These are phyloP conservation scores for Hylodesmum podocarpum DNA, from an alignment of 306 rosid species.

Conservation along the genomic window DNA sequence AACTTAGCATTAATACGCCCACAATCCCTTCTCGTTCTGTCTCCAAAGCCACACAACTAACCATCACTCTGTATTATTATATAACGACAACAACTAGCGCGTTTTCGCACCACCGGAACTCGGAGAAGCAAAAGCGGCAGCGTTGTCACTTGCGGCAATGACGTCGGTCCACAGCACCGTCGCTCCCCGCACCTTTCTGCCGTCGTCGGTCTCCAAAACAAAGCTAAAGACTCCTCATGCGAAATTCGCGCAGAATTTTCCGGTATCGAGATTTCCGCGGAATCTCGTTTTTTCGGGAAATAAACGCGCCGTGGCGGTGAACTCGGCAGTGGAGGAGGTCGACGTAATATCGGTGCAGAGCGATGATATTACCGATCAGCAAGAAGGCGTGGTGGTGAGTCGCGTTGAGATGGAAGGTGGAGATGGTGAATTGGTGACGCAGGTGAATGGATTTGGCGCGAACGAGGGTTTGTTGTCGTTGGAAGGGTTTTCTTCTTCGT, in stretches of 20 bases:
- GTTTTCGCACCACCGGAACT: background rate
- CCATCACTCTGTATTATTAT: too few species aligned
- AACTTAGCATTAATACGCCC: background rate
- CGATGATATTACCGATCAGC: conserved; percentile 56
- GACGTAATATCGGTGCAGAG: conserved; percentile 70
- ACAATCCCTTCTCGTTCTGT: background rate
- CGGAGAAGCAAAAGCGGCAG: conserved; percentile 25
- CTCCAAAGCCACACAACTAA: background rate
- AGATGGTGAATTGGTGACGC: conserved; percentile 62
- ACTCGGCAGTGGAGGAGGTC: conserved; percentile 48
- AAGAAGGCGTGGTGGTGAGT: conserved; percentile 61
- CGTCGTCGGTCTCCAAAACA: conserved; percentile 40
- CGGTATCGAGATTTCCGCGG: conserved; percentile 21
- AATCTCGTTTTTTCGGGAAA: conserved; percentile 28
- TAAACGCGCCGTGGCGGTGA: conserved; percentile 37
- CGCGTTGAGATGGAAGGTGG: conserved; percentile 59
- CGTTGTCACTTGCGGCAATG: conserved; percentile 45
- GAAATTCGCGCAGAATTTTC: conserved; percentile 29
- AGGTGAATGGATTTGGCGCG: conserved; percentile 63
- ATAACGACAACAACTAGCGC: conserved; percentile 1
- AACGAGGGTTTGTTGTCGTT: conserved; percentile 62
- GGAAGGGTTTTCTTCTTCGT: conserved; percentile 73
- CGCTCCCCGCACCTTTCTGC: conserved; percentile 52
- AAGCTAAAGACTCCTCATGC: conserved; percentile 15
- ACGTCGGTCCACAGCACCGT: conserved; percentile 60